Conservation (phyloP, 2,329 filamentous ascomycete genomes). For the Penicillium expansum region DNA sequence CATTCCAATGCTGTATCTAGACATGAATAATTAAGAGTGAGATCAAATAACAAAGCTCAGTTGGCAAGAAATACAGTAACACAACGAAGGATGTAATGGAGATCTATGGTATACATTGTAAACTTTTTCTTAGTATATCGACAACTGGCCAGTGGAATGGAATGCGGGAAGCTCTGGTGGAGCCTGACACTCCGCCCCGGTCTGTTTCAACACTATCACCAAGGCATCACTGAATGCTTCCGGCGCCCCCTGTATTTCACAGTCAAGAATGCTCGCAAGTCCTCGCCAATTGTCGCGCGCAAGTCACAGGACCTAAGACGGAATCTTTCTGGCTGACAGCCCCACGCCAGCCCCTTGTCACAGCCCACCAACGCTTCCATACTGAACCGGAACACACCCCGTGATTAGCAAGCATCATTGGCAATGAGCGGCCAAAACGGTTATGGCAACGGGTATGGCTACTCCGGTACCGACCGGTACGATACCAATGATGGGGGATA, state of each 20-base stretch:
- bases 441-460: conserved; percentile 40
- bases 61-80: background rate
- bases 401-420: conserved; percentile 8
- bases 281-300: conserved; percentile 16
- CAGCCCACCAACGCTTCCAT: conserved; percentile 11
- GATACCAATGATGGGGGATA: conserved; percentile 36
- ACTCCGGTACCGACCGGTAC: conserved; percentile 36
- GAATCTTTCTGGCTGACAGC: conserved; percentile 4
- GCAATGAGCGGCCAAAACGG: conserved; percentile 38
- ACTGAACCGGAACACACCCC: conserved; percentile 9
- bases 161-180: conserved; percentile 27
- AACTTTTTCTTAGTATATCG: background rate
- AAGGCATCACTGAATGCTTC: conserved; percentile 1
- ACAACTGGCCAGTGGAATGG: conserved; percentile 13
- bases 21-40: background rate
- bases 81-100: background rate
- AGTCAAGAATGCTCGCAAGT: conserved; percentile 28
- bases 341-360: conserved; percentile 18
- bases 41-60: background rate
- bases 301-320: conserved; percentile 18
- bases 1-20: background rate
- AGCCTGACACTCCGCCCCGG: conserved; percentile 15
- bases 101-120: background rate
- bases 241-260: background rate
- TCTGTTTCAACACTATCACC: conserved; percentile 6